Percentiles rank a stretch among this genome's conserved stretches.
Evolutionary conservation across 805 yeast genomes (phyloP).

Genomic region (Cyberlindnera petersonii): DNA sequence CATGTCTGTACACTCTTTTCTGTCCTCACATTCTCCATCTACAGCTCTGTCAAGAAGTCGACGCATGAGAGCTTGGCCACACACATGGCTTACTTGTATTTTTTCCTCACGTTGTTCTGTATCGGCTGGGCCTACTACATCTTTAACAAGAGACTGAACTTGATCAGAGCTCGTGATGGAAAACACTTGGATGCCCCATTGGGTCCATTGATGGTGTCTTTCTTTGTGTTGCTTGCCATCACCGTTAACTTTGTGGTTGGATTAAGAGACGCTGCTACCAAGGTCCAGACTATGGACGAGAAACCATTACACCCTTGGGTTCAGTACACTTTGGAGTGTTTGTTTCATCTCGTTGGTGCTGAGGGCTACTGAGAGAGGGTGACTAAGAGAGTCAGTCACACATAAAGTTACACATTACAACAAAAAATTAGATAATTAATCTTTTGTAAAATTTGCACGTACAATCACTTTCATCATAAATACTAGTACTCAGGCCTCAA

Average conservation of each 20-base stretch:
- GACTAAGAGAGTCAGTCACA: background rate
- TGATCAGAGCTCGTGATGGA: conserved; percentile 79
- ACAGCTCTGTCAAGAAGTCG: conserved; percentile 67
- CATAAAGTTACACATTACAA: background rate
- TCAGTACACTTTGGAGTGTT: conserved; percentile 28
- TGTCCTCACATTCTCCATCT: conserved; percentile 78
- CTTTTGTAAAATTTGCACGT: background rate
- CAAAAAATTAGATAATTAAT: background rate
- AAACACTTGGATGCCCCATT: conserved; percentile 83
- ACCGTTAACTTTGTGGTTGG: conserved; percentile 71
- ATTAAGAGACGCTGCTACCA: conserved; percentile 37
- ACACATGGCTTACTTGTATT: conserved; percentile 71
- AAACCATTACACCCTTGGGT: conserved; percentile 25
- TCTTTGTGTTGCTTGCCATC: conserved; percentile 63
- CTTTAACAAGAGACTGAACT: conserved; percentile 63
- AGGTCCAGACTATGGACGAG: conserved; percentile 13
- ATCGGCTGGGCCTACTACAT: conserved; percentile 87
- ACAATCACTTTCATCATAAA: background rate
- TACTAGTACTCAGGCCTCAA: conserved; percentile 1
- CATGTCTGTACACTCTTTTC: conserved; percentile 83
- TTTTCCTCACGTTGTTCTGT: conserved; percentile 74
- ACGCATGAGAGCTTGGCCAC: conserved; percentile 62
- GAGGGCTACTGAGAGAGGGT: conserved; percentile 11
- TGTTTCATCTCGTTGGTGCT: conserved; percentile 34
- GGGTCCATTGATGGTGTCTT: conserved; percentile 81